Conservation (phyloP, 768 basidiomycete genomes). For the Boletus rubropictus region DNA sequence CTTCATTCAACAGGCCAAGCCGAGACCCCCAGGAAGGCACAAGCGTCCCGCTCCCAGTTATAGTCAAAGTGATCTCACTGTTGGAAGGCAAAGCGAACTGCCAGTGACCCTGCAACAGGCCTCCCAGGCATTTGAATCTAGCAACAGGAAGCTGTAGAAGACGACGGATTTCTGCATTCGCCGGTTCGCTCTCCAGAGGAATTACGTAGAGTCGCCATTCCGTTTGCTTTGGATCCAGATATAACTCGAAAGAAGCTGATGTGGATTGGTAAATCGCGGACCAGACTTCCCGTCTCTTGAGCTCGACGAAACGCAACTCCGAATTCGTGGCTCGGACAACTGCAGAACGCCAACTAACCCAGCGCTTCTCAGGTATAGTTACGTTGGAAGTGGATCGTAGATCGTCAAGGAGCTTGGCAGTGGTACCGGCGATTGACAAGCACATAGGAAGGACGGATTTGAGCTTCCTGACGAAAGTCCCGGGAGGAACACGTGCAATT, state of each 20-base stretch:
- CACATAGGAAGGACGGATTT: conserved; percentile 87
- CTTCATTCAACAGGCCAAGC: conserved; percentile 63
- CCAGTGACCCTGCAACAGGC: conserved; percentile 70
- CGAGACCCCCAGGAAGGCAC: conserved; percentile 84
- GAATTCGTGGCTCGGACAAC: conserved; percentile 52
- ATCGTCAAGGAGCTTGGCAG: conserved; percentile 44
- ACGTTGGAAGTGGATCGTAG: conserved; percentile 38
- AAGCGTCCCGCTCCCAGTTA: conserved; percentile 53
- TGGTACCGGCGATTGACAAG: conserved; percentile 51
- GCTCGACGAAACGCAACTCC: conserved; percentile 76
- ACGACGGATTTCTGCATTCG: conserved; percentile 73
- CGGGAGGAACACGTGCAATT: conserved; percentile 62
- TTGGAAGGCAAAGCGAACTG: conserved; percentile 68
- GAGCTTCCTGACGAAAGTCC: conserved; percentile 66
- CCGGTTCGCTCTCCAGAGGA: conserved; percentile 61
- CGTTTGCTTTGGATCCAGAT: conserved; percentile 66
- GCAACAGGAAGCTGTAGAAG: conserved; percentile 73
- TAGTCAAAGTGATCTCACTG: conserved; percentile 50
- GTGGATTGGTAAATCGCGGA: conserved; percentile 71
- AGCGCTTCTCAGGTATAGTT: conserved; percentile 49
- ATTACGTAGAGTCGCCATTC: conserved; percentile 85
- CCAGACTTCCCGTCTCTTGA: conserved; percentile 89
- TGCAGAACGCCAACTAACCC: conserved; percentile 65
- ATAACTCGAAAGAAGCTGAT: conserved; percentile 65
- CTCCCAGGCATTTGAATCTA: conserved; percentile 52